These are phyloP conservation scores for Gypsophila paniculata DNA, from an alignment of 179 eudicot species.

Conservation along the genomic window DNA sequence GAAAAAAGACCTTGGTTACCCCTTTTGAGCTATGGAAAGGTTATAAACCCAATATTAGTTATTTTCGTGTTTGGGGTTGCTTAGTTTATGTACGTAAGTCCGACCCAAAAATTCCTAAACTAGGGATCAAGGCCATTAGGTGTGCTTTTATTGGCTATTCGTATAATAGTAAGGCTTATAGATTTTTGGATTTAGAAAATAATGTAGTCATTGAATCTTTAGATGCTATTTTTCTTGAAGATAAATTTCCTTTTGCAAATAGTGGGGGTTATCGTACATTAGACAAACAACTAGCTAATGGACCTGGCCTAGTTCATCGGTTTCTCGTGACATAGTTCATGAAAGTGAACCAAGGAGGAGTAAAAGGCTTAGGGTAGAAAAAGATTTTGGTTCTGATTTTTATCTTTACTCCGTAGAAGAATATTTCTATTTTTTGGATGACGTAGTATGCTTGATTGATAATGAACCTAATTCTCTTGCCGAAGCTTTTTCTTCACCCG, in stretches of 20 bases:
- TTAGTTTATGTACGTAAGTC: background rate
- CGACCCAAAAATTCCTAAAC: too few species aligned
- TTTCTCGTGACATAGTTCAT: background rate
- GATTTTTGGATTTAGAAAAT: conserved; percentile 3
- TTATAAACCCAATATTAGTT: background rate
- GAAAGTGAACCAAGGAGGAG: background rate
- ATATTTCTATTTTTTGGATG: background rate
- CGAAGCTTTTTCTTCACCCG: conserved; percentile 6
- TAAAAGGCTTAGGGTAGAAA: background rate
- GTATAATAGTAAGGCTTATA: background rate
- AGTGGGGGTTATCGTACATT: background rate
- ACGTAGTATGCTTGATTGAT: background rate
- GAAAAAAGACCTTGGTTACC: background rate
- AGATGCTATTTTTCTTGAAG: conserved; percentile 6
- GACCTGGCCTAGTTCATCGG: background rate
- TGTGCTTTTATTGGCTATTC: background rate
- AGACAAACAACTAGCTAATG: background rate
- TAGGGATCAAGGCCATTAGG: background rate
- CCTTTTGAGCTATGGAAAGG: conserved; percentile 5
- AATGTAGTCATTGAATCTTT: background rate
- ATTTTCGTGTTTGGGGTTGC: conserved; percentile 6
- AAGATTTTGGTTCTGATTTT: background rate
- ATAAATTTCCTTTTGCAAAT: background rate
- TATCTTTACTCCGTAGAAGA: background rate
- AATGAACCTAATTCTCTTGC: background rate